phyloP scores from a whole-genome alignment of 2,329 filamentous ascomycete species.

The Cladosporium sp. region DNA sequence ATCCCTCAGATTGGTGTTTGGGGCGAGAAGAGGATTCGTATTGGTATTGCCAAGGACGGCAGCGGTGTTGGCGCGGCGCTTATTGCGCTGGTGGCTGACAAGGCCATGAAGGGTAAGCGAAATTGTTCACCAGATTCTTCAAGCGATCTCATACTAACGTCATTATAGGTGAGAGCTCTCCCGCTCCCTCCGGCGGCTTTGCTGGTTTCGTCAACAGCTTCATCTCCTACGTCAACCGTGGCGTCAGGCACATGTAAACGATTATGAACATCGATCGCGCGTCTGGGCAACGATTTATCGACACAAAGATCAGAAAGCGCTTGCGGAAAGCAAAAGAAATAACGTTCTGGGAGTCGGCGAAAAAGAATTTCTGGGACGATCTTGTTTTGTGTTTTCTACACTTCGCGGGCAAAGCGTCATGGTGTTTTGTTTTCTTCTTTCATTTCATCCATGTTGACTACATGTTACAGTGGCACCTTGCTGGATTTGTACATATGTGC shows the following conservation, averaged over 20 bases:
- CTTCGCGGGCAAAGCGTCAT: constrained; percentile 2
- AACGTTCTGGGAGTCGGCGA: constrained; percentile 4
- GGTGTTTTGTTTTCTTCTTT: constrained; percentile 1
- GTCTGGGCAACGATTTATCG: background rate
- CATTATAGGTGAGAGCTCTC: background rate
- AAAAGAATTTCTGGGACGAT: background rate
- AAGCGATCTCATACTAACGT: background rate
- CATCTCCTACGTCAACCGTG: constrained; percentile 20
- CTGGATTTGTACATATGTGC: background rate
- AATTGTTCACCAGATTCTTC: background rate
- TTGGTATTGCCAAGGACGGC: constrained; percentile 95
- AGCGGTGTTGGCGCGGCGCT: constrained; percentile 92
- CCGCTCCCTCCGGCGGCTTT: background rate
- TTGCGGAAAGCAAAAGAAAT: background rate
- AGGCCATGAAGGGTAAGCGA: constrained; percentile 35
- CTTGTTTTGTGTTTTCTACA: background rate
- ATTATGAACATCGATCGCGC: background rate
- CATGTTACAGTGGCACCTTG: background rate
- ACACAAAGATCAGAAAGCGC: background rate
- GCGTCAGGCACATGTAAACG: constrained; percentile 14
- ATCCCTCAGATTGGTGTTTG: constrained; percentile 72
- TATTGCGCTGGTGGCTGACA: constrained; percentile 83
- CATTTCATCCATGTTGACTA: background rate
- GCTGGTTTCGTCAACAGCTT: constrained; percentile 13
- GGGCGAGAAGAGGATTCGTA: constrained; percentile 81